Base-by-base conservation (phyloP, 306 rosid species). In the Dalbergia oliveri region DNA sequence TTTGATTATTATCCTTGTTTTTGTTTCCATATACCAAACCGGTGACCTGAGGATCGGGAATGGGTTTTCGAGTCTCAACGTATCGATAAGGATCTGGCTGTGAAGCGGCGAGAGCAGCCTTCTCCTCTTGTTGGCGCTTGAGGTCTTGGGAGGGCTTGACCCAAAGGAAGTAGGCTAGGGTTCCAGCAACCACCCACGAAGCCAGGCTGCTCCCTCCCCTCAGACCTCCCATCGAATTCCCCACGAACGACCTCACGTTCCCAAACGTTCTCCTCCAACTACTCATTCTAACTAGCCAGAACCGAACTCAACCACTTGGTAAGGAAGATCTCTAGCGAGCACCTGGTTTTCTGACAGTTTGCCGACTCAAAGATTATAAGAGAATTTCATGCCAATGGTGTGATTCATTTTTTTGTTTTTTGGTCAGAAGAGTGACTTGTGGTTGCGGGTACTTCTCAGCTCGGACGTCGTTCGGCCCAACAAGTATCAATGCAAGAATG, bases 121-220 rank as follows among this genome's bases (percentile, higher is more conserved):
- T 82, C 61, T 89, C 98, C 92, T 89, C 85, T 41, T 94, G 98
- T 64, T 93, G 78, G 5, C 97, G 95, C 57, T 86, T 87, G 78
- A 94, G 98, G 39, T 94, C 97, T 76, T 87, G 97, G 0, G 97
- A 85, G 53, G 99, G 99, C 77, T 95, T 95, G 81, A 95, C 81
- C 99, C 99, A 95, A 18, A 95, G 98, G 83, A 79, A 90, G 82
- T 95, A 95, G 10, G 99, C 99, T 19, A 95, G 83, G 78, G 98
- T 89, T 78, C 98, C 97, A n/a, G 99, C 98, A 3, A 95, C 96
- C 1, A 86, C 88, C 99, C 99, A 95, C 0, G 99, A 89, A 18
- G 97, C 99, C 2, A 95, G 77, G 85, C 90, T 95, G 84, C 84
- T 83, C 75, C 91, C 87, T 14, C 99, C 99, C 76, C 96, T 82